Percentiles rank a stretch among this genome's conserved stretches.
Evolutionary conservation across 1,284 basidiomycete species (phyloP).

Genomic region (Irpex rosettiformis): DNA sequence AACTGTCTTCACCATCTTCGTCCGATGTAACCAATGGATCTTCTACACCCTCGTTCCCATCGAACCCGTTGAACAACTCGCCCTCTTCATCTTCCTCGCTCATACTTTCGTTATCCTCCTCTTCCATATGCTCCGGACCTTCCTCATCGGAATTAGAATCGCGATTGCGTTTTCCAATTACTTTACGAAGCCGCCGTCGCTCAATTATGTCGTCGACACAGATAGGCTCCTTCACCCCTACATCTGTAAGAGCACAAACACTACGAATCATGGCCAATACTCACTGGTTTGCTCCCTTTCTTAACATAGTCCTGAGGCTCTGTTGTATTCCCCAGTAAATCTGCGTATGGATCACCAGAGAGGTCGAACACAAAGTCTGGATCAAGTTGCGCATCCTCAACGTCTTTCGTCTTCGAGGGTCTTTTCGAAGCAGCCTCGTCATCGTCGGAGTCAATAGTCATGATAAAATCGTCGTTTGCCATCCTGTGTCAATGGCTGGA

Average conservation of each 20-base stretch:
- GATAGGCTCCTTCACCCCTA: constrained; percentile 56
- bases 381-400: constrained; percentile 66
- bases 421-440: constrained; percentile 39
- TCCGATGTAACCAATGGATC: constrained; percentile 45
- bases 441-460: constrained; percentile 79
- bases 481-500: constrained; percentile 12
- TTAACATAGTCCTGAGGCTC: constrained; percentile 53
- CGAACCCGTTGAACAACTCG: constrained; percentile 5
- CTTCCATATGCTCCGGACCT: constrained; percentile 16
- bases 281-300: constrained; percentile 62
- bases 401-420: constrained; percentile 23
- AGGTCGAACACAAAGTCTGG: constrained; percentile 83
- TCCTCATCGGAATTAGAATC: constrained; percentile 11
- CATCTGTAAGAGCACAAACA: constrained; percentile 13
- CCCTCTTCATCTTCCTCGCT: constrained; percentile 37
- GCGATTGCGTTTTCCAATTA: constrained; percentile 57
- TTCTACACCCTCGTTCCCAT: constrained; percentile 36
- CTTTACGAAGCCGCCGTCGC: constrained; percentile 47
- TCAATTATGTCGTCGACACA: constrained; percentile 93
- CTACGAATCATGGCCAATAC: constrained; percentile 23
- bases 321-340: constrained; percentile 41
- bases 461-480: constrained; percentile 58
- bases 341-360: constrained; percentile 64
- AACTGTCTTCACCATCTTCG: constrained; percentile 36
- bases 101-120: constrained; percentile 27